Evolutionary conservation across 495 filamentous ascomycete genomes (phyloP), one percentile per base, ranked within the genome.

Genomic region (Collariella sp.): DNA sequence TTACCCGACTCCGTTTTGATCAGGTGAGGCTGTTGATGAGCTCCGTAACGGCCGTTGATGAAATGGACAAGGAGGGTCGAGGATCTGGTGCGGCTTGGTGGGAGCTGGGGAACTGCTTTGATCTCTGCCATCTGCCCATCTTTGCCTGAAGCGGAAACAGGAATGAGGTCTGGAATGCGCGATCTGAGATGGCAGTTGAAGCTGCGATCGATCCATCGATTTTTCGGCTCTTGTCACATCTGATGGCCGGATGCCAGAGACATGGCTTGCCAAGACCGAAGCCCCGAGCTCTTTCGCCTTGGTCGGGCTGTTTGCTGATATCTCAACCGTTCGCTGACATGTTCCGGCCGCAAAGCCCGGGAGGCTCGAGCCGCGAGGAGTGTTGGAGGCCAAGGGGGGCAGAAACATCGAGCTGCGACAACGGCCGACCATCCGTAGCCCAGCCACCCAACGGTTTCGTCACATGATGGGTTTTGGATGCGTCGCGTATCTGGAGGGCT

Each of bases 381-480:
- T 31, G 26, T 5, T 31, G 26, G 26, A 38, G 43, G 26, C n/a
- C n/a, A n/a, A 4, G 18, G 26, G 12, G 40, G 46, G 19, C 19
- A 50, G 54, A 50, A 46, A 50, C 46, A 36, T 29, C 7, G 29
- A 26, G 15, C 9, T 50, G 16, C 34, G 16, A 2, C 13, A 24
- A 7, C 54, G 34, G 38, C 34, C 24, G 35, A 9, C 13, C 35
- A n/a, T n/a, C n/a, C n/a, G n/a, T n/a, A 20, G 24, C 40, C 26
- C 13, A 5, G 20, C 18, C 15, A 26, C 35, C 11, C 29, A 31
- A 36, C 5, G 22, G 41, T 16, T 20, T 22, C 46, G 23, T 65
- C 63, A 65, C 60, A 61, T 65, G 63, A 65, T 59, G 60, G 48
- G 35, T 50, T 49, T 45, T 34, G 45, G 46, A 63, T 65, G 63